phyloP scores from a whole-genome alignment of 83 land plant species.

The Picea abies region DNA sequence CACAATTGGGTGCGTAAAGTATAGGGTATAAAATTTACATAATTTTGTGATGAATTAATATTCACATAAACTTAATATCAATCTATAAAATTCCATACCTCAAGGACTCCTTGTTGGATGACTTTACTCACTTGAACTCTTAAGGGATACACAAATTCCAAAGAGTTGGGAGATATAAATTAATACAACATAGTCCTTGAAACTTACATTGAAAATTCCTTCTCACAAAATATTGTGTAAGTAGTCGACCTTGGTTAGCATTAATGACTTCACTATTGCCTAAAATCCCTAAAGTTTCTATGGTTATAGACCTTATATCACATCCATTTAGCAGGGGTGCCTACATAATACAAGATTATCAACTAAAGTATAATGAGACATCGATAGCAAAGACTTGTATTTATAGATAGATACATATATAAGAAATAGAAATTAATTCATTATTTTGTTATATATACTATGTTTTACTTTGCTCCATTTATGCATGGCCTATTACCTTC shows the following conservation, averaged over 20 bases:
- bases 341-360: slow-evolving; percentile 34
- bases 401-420: no score
- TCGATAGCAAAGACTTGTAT: no score
- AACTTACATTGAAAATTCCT: background rate
- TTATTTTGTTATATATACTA: no score
- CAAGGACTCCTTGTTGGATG: slow-evolving; percentile 21
- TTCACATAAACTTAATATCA: no score
- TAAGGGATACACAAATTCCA: slow-evolving; percentile 18
- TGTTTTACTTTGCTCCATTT: no score
- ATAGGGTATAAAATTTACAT: no score
- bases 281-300: slow-evolving; percentile 48
- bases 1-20: background rate
- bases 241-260: slow-evolving; percentile 70
- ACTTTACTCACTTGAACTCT: slow-evolving; percentile 59
- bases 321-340: slow-evolving; percentile 91
- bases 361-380: no score
- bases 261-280: slow-evolving; percentile 72
- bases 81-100: slow-evolving; percentile 11
- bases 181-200: background rate
- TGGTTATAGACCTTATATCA: slow-evolving; percentile 35
- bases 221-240: no score
- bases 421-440: no score
- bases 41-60: no score
- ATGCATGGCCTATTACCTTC: no score
- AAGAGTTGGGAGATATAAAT: background rate